Evolutionary conservation across 2,329 filamentous ascomycete species (phyloP), one percentile per base, ranked within the genome.

Genomic region (Coleophoma crateriformis): DNA sequence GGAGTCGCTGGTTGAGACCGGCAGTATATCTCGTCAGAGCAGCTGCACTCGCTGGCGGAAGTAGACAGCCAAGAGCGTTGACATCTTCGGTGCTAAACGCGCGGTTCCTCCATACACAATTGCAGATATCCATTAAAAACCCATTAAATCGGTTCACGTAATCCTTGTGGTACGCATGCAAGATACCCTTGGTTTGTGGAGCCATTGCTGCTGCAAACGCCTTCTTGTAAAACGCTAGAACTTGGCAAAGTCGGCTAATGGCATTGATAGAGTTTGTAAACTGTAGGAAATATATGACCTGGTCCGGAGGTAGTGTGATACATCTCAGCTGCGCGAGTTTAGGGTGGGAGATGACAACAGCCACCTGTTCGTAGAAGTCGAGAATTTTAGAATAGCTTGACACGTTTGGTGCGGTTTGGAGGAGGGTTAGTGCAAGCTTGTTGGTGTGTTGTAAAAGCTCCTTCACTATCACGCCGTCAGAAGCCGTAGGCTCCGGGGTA

Each of bases 121-220:
- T 95, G 71, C 88, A 91, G 33, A 90, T 78, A 63, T 95, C 90
- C 82, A 94, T 91, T 33, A 95, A 77, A 64, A 87, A 90, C 19
- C 85, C 85, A 64, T 95, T 95, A 70, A 94, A 91, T 20, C 77
- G 70, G 55, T 82, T 79, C 38, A 90, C 79, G 49, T 85, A 79
- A 33, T 73, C 68, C 39, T 78, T 73, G 27, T 81, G 74, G 53
- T 84, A 85, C 11, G 70, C 65, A 15, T 56, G 53, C 45, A 45
- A 52, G 66, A 8, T 38, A 7, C 14, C 15, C 35, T 14, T 38
- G 35, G 12, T 17, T 38, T 64, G 53, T 67, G 42, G 53, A 58
- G 10, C 58, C 70, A 79, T 80, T 50, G 84, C 81, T 22, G 71
- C 67, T 62, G 92, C 87, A 60, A 92, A 89, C 0, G 84, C 81